Evolutionary conservation across 768 basidiomycete species (phyloP).

Genomic region (Gloeophyllum trabeum): DNA sequence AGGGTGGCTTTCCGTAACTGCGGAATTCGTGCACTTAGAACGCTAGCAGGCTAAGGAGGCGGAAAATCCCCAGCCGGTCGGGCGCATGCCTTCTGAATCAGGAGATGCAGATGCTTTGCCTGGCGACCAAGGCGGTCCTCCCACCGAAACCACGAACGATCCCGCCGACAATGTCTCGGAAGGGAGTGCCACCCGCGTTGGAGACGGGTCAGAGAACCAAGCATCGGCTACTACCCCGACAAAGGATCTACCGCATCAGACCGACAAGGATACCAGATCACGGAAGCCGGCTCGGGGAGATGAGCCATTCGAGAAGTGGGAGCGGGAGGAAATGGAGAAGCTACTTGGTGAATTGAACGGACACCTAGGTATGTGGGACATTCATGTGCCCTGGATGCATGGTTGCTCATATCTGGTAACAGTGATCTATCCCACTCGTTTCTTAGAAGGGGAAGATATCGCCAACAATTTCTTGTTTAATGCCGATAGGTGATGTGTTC

Average conservation of each 20-base stretch:
- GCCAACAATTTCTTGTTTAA: constrained; percentile 92
- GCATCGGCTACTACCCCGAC: constrained; percentile 6
- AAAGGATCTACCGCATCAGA: constrained; percentile 24
- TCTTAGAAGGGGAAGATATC: constrained; percentile 87
- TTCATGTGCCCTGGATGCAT: neutral
- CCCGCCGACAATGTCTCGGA: no score
- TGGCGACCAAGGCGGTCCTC: constrained; percentile 4
- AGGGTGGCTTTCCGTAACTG: neutral
- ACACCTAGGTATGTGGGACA: constrained; percentile 58
- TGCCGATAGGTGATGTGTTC: constrained; percentile 52
- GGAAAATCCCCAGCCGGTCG: constrained; percentile 31
- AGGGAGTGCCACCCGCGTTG: neutral
- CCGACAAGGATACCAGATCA: constrained; percentile 8
- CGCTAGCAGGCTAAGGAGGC: constrained; percentile 31
- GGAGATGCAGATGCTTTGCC: constrained; percentile 25
- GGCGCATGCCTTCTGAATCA: constrained; percentile 46
- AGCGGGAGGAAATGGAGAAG: constrained; percentile 84
- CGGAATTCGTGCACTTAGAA: no score
- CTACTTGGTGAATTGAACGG: constrained; percentile 69
- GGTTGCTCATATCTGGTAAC: no score
- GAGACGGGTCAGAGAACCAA: neutral
- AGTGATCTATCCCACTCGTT: constrained; percentile 81
- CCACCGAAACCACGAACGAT: neutral
- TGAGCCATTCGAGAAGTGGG: constrained; percentile 74
- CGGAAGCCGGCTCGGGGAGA: constrained; percentile 33